These are phyloP conservation scores for Aspergillus cavernicola DNA, from an alignment of 495 filamentous ascomycete species.

Conservation along the genomic window DNA sequence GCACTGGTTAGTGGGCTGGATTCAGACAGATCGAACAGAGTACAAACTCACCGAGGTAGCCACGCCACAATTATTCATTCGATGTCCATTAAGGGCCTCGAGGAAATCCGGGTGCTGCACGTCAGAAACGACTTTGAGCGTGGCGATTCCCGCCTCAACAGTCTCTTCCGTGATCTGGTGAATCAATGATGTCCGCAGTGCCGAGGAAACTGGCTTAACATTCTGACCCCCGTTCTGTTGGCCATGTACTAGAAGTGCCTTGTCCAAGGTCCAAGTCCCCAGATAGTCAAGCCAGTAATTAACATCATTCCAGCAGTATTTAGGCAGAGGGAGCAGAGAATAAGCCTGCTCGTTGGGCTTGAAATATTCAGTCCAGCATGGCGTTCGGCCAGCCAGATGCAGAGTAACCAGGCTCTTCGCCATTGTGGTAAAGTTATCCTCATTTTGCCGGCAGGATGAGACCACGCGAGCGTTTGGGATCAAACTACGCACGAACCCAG, in stretches of 20 bases:
- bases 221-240: background rate
- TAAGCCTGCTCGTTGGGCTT: constrained; percentile 51
- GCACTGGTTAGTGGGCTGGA: background rate
- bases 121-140: background rate
- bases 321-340: constrained; percentile 55
- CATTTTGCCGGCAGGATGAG: constrained; percentile 39
- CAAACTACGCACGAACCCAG: constrained; percentile 21
- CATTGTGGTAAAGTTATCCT: constrained; percentile 54
- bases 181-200: constrained; percentile 12
- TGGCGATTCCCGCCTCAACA: background rate
- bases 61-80: constrained; percentile 6
- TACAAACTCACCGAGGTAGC: background rate
- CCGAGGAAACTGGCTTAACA: background rate
- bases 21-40: background rate
- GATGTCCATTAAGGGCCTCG: constrained; percentile 3
- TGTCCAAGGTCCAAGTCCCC: constrained; percentile 32
- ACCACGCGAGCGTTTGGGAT: constrained; percentile 32
- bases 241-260: constrained; percentile 14
- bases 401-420: constrained; percentile 48
- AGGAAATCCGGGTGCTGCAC: constrained; percentile 4
- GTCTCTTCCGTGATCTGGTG: constrained; percentile 24
- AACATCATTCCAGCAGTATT: constrained; percentile 49
- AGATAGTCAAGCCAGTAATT: constrained; percentile 45
- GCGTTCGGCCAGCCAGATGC: constrained; percentile 53
- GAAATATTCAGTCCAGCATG: constrained; percentile 69